Conservation (phyloP, 768 basidiomycete species). For the Lyophyllum semitale region DNA sequence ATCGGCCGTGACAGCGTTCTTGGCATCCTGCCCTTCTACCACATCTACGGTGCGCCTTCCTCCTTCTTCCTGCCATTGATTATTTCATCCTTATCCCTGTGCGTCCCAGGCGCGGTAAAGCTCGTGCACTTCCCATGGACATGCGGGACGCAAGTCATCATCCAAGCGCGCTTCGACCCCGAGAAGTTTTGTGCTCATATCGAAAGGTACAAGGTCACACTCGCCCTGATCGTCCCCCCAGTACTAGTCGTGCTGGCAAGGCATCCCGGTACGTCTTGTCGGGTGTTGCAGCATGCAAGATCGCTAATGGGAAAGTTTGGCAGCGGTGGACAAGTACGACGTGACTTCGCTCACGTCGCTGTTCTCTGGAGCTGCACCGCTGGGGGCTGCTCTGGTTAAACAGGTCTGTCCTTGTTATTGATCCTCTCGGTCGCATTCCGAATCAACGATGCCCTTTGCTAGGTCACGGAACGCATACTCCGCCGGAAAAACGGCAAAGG, state of each 20-base stretch:
- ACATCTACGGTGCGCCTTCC: slow-evolving; percentile 40
- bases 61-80: neutral
- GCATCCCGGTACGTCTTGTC: slow-evolving; percentile 56
- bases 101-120: slow-evolving; percentile 52
- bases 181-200: slow-evolving; percentile 64
- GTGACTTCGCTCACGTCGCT: slow-evolving; percentile 58
- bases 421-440: slow-evolving; percentile 22
- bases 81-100: neutral
- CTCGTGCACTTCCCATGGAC: slow-evolving; percentile 61
- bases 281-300: neutral
- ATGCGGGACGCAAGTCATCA: slow-evolving; percentile 49
- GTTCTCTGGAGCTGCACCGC: slow-evolving; percentile 80
- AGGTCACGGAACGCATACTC: slow-evolving; percentile 41
- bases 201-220: slow-evolving; percentile 62
- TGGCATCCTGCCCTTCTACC: slow-evolving; percentile 64
- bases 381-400: slow-evolving; percentile 62
- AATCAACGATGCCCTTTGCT: neutral
- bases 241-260: slow-evolving; percentile 77
- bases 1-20: slow-evolving; percentile 52
- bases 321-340: slow-evolving; percentile 69
- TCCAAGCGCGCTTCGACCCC: slow-evolving; percentile 76
- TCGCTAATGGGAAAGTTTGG: neutral
- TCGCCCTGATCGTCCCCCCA: slow-evolving; percentile 72
- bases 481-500: slow-evolving; percentile 41
- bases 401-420: slow-evolving; percentile 34